Percentiles rank a stretch among this genome's conserved stretches.
These are phyloP conservation scores for Mortierella sp. DNA, from an alignment of 371 early-diverging fungal species.

Conservation along the genomic window DNA sequence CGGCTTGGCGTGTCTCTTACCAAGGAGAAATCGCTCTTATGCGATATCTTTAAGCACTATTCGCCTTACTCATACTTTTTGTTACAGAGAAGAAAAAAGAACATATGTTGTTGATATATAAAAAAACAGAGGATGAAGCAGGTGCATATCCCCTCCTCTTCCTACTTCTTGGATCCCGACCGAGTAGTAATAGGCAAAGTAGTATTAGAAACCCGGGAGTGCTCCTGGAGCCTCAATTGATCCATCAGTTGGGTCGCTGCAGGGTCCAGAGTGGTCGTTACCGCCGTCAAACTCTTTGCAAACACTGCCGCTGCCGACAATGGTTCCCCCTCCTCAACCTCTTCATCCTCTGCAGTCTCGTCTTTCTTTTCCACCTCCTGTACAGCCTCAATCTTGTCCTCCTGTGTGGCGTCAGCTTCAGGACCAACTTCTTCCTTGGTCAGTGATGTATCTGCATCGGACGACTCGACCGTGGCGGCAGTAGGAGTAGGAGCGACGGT, in stretches of 20 bases:
- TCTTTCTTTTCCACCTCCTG: neutral
- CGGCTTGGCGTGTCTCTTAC: too few species aligned
- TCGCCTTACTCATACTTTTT: too few species aligned
- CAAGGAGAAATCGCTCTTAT: too few species aligned
- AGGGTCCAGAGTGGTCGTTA: conserved; percentile 19
- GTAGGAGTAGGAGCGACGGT: too few species aligned
- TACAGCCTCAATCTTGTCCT: neutral
- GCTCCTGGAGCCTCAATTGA: conserved; percentile 24
- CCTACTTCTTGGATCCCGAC: neutral
- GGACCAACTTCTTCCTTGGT: neutral
- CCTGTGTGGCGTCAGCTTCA: neutral
- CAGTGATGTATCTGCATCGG: too few species aligned
- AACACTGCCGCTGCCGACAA: conserved; percentile 24
- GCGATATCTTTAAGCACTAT: too few species aligned
- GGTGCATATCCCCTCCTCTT: too few species aligned
- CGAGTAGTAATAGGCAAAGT: neutral
- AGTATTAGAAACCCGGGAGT: conserved; percentile 2
- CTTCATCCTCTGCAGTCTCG: neutral
- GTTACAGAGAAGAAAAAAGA: too few species aligned
- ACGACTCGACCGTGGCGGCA: too few species aligned
- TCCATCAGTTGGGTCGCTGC: conserved; percentile 25
- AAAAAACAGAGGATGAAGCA: too few species aligned
- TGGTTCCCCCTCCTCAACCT: neutral
- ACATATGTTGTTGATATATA: too few species aligned
- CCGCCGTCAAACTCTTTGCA: conserved; percentile 27